These are phyloP conservation scores for Magnolia changhungtana DNA, from an alignment of 164 flowering plant genomes.

Conservation along the genomic window DNA sequence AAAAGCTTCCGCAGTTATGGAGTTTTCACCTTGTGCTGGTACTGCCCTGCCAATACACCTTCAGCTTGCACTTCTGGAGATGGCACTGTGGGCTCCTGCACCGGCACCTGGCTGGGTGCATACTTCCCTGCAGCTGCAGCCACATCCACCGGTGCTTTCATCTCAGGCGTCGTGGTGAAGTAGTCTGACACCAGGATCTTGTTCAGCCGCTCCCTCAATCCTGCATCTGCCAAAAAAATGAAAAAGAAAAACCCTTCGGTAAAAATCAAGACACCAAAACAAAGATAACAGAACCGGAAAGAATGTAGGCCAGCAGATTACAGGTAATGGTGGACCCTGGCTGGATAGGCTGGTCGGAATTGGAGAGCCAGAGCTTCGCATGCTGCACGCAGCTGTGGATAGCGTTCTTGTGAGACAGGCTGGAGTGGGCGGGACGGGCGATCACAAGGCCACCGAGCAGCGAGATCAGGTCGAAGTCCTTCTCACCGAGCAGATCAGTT, in stretches of 20 bases:
- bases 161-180: constrained; percentile 76
- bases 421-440: constrained; percentile 67
- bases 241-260: neutral
- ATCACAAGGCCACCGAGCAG: constrained; percentile 50
- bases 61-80: constrained; percentile 36
- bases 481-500: constrained; percentile 70
- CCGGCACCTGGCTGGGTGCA: constrained; percentile 53
- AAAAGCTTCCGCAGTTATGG: too few species aligned
- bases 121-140: constrained; percentile 74
- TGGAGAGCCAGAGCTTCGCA: constrained; percentile 77
- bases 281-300: neutral
- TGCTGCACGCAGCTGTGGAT: constrained; percentile 66
- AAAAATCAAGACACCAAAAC: constrained; percentile 1
- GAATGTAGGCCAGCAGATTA: constrained; percentile 20
- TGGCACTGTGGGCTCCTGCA: constrained; percentile 21
- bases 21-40: constrained; percentile 42
- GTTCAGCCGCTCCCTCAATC: constrained; percentile 63
- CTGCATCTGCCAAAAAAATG: constrained; percentile 50
- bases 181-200: constrained; percentile 86
- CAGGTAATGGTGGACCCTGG: constrained; percentile 55
- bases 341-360: constrained; percentile 57
- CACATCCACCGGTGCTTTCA: constrained; percentile 69
- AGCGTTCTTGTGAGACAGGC: constrained; percentile 77
- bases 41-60: constrained; percentile 28
- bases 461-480: constrained; percentile 79